Percentiles rank a stretch among this genome's conserved stretches.
Conservation (phyloP, 1,139 yeast genomes). For the Hemisphaericaspora xylanilytica region DNA sequence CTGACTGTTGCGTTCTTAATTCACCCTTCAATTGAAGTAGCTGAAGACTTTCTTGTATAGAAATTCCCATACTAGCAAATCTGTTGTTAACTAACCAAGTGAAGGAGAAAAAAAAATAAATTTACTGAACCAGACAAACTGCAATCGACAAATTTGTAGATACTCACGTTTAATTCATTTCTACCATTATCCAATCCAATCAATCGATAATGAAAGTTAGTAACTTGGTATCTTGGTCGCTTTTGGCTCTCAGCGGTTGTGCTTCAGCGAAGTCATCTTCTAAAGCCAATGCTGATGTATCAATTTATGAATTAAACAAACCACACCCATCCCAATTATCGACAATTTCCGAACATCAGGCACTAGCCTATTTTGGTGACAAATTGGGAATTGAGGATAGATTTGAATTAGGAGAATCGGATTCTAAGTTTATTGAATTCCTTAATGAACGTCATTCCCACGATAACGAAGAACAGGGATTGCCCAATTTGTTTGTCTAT, state of each 20-base stretch:
- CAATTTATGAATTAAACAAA: constrained; percentile 22
- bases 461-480: constrained; percentile 10
- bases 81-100: too few relatives aligned
- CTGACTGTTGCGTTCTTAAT: too few relatives aligned
- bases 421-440: constrained; percentile 26
- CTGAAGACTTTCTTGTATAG: too few relatives aligned
- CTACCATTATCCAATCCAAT: too few relatives aligned
- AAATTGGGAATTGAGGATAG: constrained; percentile 36
- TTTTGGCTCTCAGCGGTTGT: constrained; percentile 7
- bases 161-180: too few relatives aligned
- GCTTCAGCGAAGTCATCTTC: background rate
- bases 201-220: constrained; percentile 14
- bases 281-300: constrained; percentile 7
- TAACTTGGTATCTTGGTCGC: constrained; percentile 13
- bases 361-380: constrained; percentile 39
- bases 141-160: too few relatives aligned
- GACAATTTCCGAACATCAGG: constrained; percentile 15
- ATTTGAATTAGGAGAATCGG: constrained; percentile 30
- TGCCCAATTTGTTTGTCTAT: constrained; percentile 36
- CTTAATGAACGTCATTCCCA: constrained; percentile 22
- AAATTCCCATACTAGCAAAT: too few relatives aligned
- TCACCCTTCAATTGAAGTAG: too few relatives aligned
- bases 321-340: constrained; percentile 1
- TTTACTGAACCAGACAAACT: too few relatives aligned
- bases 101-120: too few relatives aligned